phyloP scores from a whole-genome alignment of 2,329 filamentous ascomycete species.

The Microdochium bolleyi region DNA sequence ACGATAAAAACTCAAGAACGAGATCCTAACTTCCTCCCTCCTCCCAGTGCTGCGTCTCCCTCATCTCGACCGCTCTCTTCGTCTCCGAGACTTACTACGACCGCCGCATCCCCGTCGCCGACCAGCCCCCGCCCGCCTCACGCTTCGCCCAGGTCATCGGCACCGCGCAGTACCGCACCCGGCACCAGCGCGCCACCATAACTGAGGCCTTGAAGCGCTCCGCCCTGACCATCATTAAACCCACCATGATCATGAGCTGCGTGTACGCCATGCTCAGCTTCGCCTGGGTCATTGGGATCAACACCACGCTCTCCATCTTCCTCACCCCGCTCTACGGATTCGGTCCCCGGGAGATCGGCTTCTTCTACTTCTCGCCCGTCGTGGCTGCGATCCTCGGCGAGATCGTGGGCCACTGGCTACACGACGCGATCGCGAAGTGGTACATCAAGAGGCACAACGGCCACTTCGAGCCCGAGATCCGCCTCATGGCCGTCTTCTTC shows the following conservation, averaged over 20 bases:
- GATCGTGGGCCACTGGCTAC: constrained; percentile 44
- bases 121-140: constrained; percentile 25
- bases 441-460: constrained; percentile 38
- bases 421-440: constrained; percentile 37
- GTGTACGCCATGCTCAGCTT: constrained; percentile 32
- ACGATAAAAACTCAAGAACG: too few species aligned
- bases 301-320: constrained; percentile 46
- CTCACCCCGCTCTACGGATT: constrained; percentile 42
- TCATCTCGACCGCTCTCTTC: constrained; percentile 30
- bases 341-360: constrained; percentile 39
- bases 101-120: constrained; percentile 24
- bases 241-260: constrained; percentile 24
- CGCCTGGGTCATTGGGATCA: constrained; percentile 46
- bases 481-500: constrained; percentile 38
- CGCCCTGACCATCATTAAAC: constrained; percentile 28
- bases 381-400: constrained; percentile 46
- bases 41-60: constrained; percentile 23
- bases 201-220: constrained; percentile 28
- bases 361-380: constrained; percentile 51
- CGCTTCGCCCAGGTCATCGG: constrained; percentile 19
- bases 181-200: constrained; percentile 29
- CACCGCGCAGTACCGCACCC: constrained; percentile 23
- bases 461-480: constrained; percentile 48
- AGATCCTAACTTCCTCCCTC: not conserved
- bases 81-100: constrained; percentile 43